Conservation (phyloP, 139 green algal species). For the Auxenochlorella pyrenoidosa region DNA sequence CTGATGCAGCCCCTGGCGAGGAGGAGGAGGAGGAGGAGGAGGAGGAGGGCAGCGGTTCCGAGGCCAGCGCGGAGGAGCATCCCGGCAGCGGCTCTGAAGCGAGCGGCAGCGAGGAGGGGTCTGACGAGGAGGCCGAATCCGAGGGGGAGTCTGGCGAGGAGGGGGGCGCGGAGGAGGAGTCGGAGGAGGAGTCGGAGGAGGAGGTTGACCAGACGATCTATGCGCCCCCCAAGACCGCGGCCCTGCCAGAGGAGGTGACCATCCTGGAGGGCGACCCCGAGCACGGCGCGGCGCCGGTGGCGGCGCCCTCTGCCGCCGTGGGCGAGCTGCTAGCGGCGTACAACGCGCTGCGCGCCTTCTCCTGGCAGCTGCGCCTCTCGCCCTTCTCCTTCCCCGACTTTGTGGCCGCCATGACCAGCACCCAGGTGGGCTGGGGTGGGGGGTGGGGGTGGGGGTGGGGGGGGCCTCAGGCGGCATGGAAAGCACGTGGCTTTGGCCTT, state of each 20-base stretch:
- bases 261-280: constrained; percentile 18
- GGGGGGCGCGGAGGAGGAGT: constrained; percentile 7
- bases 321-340: constrained; percentile 68
- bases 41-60: constrained; percentile 21
- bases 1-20: background rate
- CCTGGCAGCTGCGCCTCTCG: constrained; percentile 81
- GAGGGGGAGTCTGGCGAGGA: background rate
- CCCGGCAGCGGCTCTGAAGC: background rate
- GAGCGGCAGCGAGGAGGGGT: background rate
- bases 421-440: background rate
- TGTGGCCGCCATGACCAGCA: constrained; percentile 44
- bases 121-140: background rate
- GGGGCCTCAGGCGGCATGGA: background rate
- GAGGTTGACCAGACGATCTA: constrained; percentile 20
- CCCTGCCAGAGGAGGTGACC: background rate
- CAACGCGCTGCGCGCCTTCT: constrained; percentile 75
- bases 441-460: background rate
- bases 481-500: too few species aligned
- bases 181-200: constrained; percentile 13
- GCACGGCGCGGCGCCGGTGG: background rate
- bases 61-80: background rate
- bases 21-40: constrained; percentile 9
- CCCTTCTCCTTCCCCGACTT: constrained; percentile 73
- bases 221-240: constrained; percentile 1
- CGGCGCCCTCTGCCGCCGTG: constrained; percentile 26